Evolutionary conservation across 352 stramenopile genomes (phyloP), one percentile per base, ranked within the genome.

Genomic region (Vaucheria bursata): DNA sequence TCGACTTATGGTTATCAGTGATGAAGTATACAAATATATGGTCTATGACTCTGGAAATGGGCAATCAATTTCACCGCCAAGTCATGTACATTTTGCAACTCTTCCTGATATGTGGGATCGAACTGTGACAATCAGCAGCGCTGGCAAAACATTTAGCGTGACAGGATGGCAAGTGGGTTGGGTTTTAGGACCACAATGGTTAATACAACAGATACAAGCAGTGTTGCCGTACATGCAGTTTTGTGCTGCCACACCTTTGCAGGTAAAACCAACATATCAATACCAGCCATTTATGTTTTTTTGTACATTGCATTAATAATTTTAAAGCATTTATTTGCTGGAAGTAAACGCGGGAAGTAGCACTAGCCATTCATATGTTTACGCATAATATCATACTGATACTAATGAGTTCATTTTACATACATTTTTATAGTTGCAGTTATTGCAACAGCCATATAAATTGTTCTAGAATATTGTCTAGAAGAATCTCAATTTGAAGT

Each of bases 1-100:
- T 5, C 69, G 77, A 37, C 71, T 85, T 4, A 84, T 97, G n/a
- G 88, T 98, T 31, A 88, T 99, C 45, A 97, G 91, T 31, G 95
- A 99, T 86, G 95, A 99, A 86, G 95, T 98, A 40, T 98, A 98
- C 88, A 96, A 98, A 84, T 96, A 81, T 78, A 85, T 85, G 65
- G 72, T 83, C 35, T 94, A 81, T 18, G 49, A 35, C 59, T 34
- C 1, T 34, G 32, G 29, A 39, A 66, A 77, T 31, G n/a, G 32
- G 18, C 68, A 65, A 25, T 39, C 74, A 35, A 64, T 80, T 32
- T 71, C 76, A 40, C 52, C 76, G 3, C 64, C 64, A 12, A 82
- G 86, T 6, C 90, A 94, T 81, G 82, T 90, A 6, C 89, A 91
- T 69, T 90, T 94, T 81, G 87, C 89, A 1, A 88, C 86, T 12